Conservation (phyloP, 441 rosid genomes). For the Syzygium syzygioides region DNA sequence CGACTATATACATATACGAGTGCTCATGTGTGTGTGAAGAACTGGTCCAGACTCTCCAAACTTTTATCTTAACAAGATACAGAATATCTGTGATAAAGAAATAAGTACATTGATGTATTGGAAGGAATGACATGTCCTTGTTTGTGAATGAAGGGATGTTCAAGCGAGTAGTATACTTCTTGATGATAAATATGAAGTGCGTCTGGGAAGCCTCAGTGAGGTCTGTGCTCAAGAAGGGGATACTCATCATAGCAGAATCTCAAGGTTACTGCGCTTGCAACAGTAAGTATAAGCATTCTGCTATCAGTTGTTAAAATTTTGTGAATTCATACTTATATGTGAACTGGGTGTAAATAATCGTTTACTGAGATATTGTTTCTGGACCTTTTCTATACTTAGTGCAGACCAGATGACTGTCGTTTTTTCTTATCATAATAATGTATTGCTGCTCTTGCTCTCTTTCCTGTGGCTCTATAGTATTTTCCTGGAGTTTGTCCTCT, state of each 20-base stretch:
- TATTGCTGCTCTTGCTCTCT: background rate
- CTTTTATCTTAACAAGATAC: background rate
- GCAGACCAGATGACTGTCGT: background rate
- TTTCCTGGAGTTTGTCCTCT: background rate
- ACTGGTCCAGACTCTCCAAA: background rate
- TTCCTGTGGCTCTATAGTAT: background rate
- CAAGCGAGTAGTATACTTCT: conserved; percentile 5
- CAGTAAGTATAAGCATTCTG: background rate
- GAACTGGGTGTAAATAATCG: background rate
- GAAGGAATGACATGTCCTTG: background rate
- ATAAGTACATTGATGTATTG: background rate
- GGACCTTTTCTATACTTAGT: background rate
- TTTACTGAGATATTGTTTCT: background rate
- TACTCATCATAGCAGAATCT: conserved; percentile 2
- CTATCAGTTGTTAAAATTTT: background rate
- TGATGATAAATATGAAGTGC: conserved; percentile 4
- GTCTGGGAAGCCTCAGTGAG: conserved; percentile 4
- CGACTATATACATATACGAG: background rate
- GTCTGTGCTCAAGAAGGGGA: conserved; percentile 1
- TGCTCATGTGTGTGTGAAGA: background rate
- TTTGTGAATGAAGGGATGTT: background rate
- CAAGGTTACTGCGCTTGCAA: conserved; percentile 1
- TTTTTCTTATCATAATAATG: background rate
- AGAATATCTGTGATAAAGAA: background rate
- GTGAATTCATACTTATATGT: background rate